Base-by-base conservation (phyloP, 1,284 basidiomycete species). In the Cutaneotrichosporon mucoides region DNA sequence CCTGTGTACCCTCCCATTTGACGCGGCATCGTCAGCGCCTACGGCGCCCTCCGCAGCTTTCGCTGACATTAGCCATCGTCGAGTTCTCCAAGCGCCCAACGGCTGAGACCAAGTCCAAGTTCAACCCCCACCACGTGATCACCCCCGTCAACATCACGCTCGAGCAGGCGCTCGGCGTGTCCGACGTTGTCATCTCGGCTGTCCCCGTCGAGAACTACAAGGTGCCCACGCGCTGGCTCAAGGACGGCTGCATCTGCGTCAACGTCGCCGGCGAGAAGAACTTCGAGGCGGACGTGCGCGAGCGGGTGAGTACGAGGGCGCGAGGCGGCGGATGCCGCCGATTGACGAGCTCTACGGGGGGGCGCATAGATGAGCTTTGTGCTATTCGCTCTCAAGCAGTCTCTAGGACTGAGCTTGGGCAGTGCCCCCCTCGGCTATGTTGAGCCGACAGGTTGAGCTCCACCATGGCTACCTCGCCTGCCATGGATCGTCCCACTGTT, bases 191-290 rank as follows among this genome's bases (percentile, higher is more conserved):
- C 58, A 85, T 97, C 47, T 89, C 89, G 2, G 93, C 93, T 2
- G 93, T 95, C 7, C 93, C 93, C 2, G 87, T 81, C 68, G 81
- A 88, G n/a, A 79, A 80, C 11, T 99, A 95, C 81, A 98, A 97
- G 75, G 82, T 99, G 57, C 86, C 88, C 66, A 98, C 93, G 3
- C 85, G 84, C 53, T 87, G 84, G 83, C 82, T 99, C 68, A 95
- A 95, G 79, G 90, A 93, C 67, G 95, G 94, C 3, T 94, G 92
- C 66, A 81, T 95, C 1, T 94, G 92, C 68, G 80, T 98, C 62
- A 98, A 98, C 73, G 90, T 99, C 50, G 88, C 92, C 34, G 88
- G 89, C 4, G 93, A 96, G 72, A 98, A 95, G 82, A 99, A 99
- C 79, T 99, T 98, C 73, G 92, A 96, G 74, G 85, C 85, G 62